Conservation (phyloP, 176 grass and related monocot genomes). For the barley (Hordeum vulgare) region MorexV3_pseudomolecules_assembly NC_058518.1:497204953-497205452, state of each 20-base stretch:
- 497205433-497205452: not conserved
- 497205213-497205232: not conserved
- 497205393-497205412: not conserved
- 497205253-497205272: not conserved
- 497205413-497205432: not conserved
- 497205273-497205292: not conserved
- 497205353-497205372: too few species aligned
- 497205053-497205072: not conserved
- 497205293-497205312: not conserved
- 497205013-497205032: not conserved
- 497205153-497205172: not conserved
- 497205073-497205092: not conserved
- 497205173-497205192: too few species aligned
- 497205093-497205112: not conserved
- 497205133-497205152: not conserved
- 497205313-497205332: too few species aligned
- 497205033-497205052: not conserved
- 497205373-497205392: too few species aligned
- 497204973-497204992: not conserved
- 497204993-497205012: not conserved
- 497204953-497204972: not conserved
- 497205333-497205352: too few species aligned
- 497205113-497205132: constrained; percentile 7
- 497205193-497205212: too few species aligned
- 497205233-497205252: not conserved